Evolutionary conservation across 257 asterid genomes (phyloP).

Genomic region (Hygrophila difformis): DNA sequence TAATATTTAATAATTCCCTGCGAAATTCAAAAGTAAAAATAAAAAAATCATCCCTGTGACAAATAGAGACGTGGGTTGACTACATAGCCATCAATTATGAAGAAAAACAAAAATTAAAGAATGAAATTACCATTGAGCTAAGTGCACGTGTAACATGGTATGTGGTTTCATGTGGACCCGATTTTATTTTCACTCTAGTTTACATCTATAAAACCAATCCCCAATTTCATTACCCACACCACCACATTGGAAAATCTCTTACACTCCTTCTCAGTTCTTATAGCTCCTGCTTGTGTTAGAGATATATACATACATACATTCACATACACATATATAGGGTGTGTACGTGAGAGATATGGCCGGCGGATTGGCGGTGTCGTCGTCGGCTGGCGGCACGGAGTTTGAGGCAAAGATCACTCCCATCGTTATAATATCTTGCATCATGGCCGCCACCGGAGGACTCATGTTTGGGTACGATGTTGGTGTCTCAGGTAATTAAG

Average conservation of each 20-base stretch:
- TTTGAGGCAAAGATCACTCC: slow-evolving; percentile 83
- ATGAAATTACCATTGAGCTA: not conserved
- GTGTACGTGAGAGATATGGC: slow-evolving; percentile 31
- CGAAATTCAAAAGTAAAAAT: too few species aligned
- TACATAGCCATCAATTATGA: slow-evolving; percentile 24
- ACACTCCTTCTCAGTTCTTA: too few species aligned
- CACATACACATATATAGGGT: not conserved
- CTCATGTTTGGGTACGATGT: slow-evolving; percentile 84
- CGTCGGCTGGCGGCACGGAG: slow-evolving; percentile 36
- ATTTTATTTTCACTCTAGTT: too few species aligned
- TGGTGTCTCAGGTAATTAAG: slow-evolving; percentile 85
- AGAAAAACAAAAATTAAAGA: slow-evolving; percentile 1
- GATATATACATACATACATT: not conserved
- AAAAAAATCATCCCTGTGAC: not conserved
- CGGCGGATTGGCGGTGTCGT: slow-evolving; percentile 43
- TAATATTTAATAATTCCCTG: too few species aligned
- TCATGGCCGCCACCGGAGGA: slow-evolving; percentile 87
- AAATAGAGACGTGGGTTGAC: slow-evolving; percentile 42
- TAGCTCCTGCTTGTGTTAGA: too few species aligned
- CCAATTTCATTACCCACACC: too few species aligned
- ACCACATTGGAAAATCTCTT: too few species aligned
- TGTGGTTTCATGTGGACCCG: not conserved
- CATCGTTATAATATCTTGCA: slow-evolving; percentile 64
- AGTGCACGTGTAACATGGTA: slow-evolving; percentile 36
- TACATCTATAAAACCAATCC: too few species aligned